phyloP scores from a whole-genome alignment of 331 rosid genomes.

The Rhamnella rubrinervis region DNA sequence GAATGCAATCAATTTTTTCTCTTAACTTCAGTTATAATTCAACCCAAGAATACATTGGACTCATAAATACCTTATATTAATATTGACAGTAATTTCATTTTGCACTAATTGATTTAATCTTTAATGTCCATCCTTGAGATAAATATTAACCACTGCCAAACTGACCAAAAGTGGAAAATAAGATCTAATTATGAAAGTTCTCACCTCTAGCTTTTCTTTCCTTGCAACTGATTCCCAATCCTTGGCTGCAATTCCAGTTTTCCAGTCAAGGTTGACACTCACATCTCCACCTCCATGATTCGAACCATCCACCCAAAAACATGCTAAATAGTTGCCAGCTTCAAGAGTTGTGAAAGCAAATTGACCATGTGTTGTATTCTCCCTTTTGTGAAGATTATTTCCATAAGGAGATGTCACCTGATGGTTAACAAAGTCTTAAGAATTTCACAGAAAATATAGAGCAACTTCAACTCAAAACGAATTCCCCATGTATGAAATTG shows the following conservation, averaged over 20 bases:
- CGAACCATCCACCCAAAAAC: constrained; percentile 59
- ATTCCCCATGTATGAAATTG: not conserved
- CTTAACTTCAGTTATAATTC: no score
- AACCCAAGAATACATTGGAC: no score
- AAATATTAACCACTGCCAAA: not conserved
- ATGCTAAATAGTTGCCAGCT: constrained; percentile 75
- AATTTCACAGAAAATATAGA: not conserved
- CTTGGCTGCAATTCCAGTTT: constrained; percentile 70
- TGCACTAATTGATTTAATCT: no score
- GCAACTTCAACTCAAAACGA: not conserved
- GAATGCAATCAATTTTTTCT: not conserved
- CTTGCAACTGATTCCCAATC: constrained; percentile 87
- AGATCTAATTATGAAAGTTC: not conserved
- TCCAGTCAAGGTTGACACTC: constrained; percentile 72
- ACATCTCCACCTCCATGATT: constrained; percentile 35
- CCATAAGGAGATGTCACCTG: constrained; percentile 88
- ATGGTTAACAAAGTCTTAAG: constrained; percentile 10
- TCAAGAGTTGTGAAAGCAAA: constrained; percentile 80
- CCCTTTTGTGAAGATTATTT: constrained; percentile 50
- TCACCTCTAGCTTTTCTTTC: constrained; percentile 85
- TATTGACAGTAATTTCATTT: no score
- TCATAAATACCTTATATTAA: no score
- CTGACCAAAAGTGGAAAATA: not conserved
- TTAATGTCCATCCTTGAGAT: not conserved
- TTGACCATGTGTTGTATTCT: constrained; percentile 55